Percentiles rank a stretch among this genome's conserved stretches.
Conservation (phyloP, 208 protist species). For the Leishmania martiniquensis region DNA sequence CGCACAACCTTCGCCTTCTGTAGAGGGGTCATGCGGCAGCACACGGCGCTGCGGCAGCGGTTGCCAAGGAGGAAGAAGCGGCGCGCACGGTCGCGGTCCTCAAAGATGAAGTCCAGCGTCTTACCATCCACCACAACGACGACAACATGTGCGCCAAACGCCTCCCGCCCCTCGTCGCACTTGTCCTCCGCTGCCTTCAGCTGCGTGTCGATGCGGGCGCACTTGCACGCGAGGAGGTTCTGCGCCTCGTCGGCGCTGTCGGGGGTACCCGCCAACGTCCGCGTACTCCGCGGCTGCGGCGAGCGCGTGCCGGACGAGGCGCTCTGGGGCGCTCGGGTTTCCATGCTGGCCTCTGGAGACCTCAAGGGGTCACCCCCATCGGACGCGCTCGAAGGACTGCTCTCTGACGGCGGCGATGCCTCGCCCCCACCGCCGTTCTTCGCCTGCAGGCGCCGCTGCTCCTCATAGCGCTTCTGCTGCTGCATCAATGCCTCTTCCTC, state of each 20-base stretch:
- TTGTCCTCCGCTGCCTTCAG: constrained; percentile 31
- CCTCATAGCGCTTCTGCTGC: constrained; percentile 19
- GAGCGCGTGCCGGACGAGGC: constrained; percentile 16
- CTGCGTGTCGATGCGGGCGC: constrained; percentile 35
- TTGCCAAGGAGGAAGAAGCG: constrained; percentile 74
- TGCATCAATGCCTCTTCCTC: constrained; percentile 35
- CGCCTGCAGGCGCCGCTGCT: constrained; percentile 5
- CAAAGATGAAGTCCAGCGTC: constrained; percentile 77
- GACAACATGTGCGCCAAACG: constrained; percentile 23
- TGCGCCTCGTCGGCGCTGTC: neutral
- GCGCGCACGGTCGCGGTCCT: constrained; percentile 34
- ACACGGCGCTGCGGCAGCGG: constrained; percentile 73
- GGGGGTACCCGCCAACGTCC: neutral
- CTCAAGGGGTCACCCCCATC: neutral
- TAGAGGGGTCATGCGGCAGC: constrained; percentile 83
- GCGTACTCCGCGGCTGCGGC: constrained; percentile 6
- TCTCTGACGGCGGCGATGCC: neutral
- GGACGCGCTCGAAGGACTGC: neutral
- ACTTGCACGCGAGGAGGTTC: constrained; percentile 13
- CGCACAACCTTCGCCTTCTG: constrained; percentile 82
- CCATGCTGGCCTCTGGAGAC: neutral
- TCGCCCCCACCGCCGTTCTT: neutral
- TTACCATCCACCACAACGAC: constrained; percentile 83
- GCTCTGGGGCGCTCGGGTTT: constrained; percentile 12
- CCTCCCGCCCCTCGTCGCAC: constrained; percentile 21